These are phyloP conservation scores for Aspergillus fructus DNA, from an alignment of 2,329 filamentous ascomycete genomes.

Conservation along the genomic window DNA sequence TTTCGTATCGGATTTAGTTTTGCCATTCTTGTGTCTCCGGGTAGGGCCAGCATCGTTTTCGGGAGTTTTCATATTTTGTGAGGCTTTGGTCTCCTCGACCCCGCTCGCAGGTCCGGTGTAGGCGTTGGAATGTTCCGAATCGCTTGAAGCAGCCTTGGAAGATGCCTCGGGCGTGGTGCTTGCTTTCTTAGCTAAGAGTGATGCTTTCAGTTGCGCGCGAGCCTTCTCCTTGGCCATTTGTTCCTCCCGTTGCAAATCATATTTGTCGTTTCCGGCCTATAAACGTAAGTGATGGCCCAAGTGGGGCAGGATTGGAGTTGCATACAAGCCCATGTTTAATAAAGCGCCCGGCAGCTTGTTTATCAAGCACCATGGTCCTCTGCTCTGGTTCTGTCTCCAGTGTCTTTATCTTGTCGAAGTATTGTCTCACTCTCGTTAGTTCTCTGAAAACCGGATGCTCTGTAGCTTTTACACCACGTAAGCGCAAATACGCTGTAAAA, in stretches of 20 bases:
- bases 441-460: constrained; percentile 83
- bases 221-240: constrained; percentile 52
- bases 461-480: constrained; percentile 78
- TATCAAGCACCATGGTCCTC: constrained; percentile 64
- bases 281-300: constrained; percentile 18
- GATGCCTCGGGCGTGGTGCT: constrained; percentile 25
- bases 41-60: constrained; percentile 4
- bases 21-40: constrained; percentile 26
- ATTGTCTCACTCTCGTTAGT: constrained; percentile 81
- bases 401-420: constrained; percentile 86
- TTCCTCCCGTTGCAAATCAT: constrained; percentile 51
- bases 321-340: constrained; percentile 76
- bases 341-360: constrained; percentile 75
- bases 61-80: background rate
- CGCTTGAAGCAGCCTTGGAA: constrained; percentile 17
- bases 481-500: constrained; percentile 66
- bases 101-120: constrained; percentile 16
- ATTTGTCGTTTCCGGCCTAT: constrained; percentile 51
- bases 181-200: constrained; percentile 41
- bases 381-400: constrained; percentile 64
- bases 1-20: constrained; percentile 22
- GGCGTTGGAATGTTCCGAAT: constrained; percentile 19
- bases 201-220: constrained; percentile 49
- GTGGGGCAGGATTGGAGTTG: background rate
- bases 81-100: constrained; percentile 8